Evolutionary conservation across 2,329 filamentous ascomycete genomes (phyloP), one percentile per base, ranked within the genome.

Genomic region (Aspergillus tanneri): DNA sequence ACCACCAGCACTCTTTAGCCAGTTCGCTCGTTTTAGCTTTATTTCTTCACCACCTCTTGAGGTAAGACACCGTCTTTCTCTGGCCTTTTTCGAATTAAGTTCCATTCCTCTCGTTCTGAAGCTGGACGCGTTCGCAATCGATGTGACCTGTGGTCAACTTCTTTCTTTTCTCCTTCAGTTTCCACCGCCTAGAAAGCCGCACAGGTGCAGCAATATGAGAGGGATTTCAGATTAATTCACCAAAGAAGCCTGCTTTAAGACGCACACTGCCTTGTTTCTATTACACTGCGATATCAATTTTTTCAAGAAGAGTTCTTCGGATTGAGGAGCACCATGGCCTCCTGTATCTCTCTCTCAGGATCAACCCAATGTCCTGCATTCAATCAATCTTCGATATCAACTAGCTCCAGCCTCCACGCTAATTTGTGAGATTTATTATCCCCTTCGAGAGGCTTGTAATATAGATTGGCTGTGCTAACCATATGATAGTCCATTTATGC

Each of bases 351-450:
- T 22, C 77, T 95, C 27, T 71, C 80, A 47, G 83, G 79, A 52
- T 92, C 89, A 24, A 84, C 77, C 4, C 71, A 78, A 46, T 95
- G 89, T 69, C 77, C 85, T 38, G 86, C 88, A 2, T 95, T 90
- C 67, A 77, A 80, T 65, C 76, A 78, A 32, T 82, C 88, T 5
- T 90, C 87, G 0, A 77, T 95, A 52, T 88, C 86, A 24, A 87
- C 82, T 25, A 77, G 80, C 63, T 71, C 72, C 35, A 71, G 66
- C 47, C 64, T 88, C 52, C 75, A 80, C 39, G 77, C 77, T 22
- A 72, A 81, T 50, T 91, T 86, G 86, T 88, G 77, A 63, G 82
- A 77, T 27, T 28, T 18, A 22, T 16, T 19, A 16, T 28, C 22
- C n/a, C 4, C 9, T 11, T 28, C 10, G n/a, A 12, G 5, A 3